Base-by-base conservation (phyloP, 1,284 basidiomycete genomes). In the Ustilago trichophora region DNA sequence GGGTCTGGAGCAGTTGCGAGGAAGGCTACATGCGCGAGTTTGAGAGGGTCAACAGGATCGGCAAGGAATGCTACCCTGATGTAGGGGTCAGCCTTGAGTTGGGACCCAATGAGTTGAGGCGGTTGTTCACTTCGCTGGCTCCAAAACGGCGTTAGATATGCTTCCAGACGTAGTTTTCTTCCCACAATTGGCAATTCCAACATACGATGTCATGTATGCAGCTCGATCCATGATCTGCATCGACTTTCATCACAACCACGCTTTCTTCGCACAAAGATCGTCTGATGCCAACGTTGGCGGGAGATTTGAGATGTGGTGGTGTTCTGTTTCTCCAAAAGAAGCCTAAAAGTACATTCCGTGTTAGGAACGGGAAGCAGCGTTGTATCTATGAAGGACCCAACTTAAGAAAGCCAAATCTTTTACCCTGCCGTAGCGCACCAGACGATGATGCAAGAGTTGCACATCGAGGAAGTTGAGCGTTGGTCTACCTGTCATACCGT, bases 391-490 rank as follows among this genome's bases (percentile, higher is more conserved):
- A 9, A 64, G 24, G 19, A 64, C 19, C 66, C 66, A 69, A 31
- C 53, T 55, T 27, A 64, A 24, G 29, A 38, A 64, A 0, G 56
- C 59, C 4, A 69, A 19, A 15, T 64, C 60, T 15, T 59, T 51
- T 4, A 18, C 32, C 11, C 53, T 27, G 0, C 36, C 47, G n/a
- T 57, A 60, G 13, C 63, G 41, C 3, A 77, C 69, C 31, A 76
- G 44, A 0, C 75, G 52, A 51, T 78, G 76, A 41, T 78, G 75
- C 15, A 78, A 47, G 2, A 78, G 41, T 41, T 78, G 62, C 7
- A 75, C 44, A 31, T 78, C 74, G 11, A 58, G 21, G 24, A 78
- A 78, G 1, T 29, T 42, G 22, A 78, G 47, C 4, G 25, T 41
- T 1, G 75, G 75, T 0, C 6, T 48, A 9, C 16, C 12, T n/a